Percentiles rank a stretch among this genome's conserved stretches.
These are phyloP conservation scores for Diospyros lotus DNA, from an alignment of 148 eudicot species.

Conservation along the genomic window DNA sequence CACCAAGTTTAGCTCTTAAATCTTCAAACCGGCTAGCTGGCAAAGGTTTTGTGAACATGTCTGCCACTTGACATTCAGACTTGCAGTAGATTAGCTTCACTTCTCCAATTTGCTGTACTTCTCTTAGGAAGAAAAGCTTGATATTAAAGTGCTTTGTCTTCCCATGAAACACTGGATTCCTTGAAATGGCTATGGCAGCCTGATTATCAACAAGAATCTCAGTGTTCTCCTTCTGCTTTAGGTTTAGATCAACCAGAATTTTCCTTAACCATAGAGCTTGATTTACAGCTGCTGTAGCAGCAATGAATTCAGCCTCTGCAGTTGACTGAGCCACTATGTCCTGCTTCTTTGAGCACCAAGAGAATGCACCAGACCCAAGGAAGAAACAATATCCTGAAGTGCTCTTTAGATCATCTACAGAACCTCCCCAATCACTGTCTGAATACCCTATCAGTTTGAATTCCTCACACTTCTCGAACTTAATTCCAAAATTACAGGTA, in stretches of 20 bases:
- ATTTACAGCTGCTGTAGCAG: too few species aligned
- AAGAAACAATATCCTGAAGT: too few species aligned
- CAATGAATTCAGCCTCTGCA: too few species aligned
- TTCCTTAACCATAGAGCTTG: not conserved
- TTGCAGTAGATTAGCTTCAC: too few species aligned
- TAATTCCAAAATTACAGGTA: slow-evolving; percentile 5
- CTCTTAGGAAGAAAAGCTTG: not conserved
- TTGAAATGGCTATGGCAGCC: not conserved
- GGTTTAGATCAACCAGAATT: not conserved
- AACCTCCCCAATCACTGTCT: too few species aligned
- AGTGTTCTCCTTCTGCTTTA: not conserved
- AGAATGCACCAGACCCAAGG: too few species aligned
- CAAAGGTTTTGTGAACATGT: too few species aligned
- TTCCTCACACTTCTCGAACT: not conserved
- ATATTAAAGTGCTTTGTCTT: not conserved
- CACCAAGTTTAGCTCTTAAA: not conserved
- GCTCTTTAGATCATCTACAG: too few species aligned
- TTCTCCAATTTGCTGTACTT: not conserved
- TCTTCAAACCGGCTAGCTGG: too few species aligned
- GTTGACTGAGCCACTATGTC: too few species aligned
- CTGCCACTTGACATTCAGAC: too few species aligned
- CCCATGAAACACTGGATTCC: not conserved
- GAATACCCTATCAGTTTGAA: not conserved
- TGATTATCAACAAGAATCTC: slow-evolving; percentile 3
- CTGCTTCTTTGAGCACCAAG: too few species aligned